phyloP scores from a whole-genome alignment of 106 monocot genomes.

The Allium cepa region DNA sequence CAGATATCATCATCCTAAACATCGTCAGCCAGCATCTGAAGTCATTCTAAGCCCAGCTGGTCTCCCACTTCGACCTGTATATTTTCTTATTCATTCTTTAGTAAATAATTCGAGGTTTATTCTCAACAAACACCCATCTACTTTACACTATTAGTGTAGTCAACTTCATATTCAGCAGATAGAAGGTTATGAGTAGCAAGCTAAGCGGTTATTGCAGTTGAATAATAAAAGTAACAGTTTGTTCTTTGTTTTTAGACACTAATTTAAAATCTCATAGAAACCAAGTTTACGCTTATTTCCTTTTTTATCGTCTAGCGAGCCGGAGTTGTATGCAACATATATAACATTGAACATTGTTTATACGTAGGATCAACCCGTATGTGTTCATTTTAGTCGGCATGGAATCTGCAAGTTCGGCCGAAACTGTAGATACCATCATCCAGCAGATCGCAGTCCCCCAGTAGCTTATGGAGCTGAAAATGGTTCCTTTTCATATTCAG shows the following conservation, averaged over 20 bases:
- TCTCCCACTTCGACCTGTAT: conserved; percentile 86
- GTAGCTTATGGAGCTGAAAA: not conserved
- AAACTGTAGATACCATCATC: conserved; percentile 11
- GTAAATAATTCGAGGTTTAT: not conserved
- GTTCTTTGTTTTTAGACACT: not conserved
- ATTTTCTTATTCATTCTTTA: conserved; percentile 4
- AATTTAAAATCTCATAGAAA: too few species aligned
- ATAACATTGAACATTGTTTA: not conserved
- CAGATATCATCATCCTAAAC: conserved; percentile 88
- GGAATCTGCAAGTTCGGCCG: conserved; percentile 12
- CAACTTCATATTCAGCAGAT: not conserved
- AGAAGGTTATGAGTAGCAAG: not conserved
- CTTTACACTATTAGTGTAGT: not conserved
- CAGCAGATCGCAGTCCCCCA: not conserved
- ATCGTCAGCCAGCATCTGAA: conserved; percentile 63
- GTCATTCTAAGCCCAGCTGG: conserved; percentile 63
- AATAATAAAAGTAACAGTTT: not conserved
- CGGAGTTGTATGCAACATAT: too few species aligned
- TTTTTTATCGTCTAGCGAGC: not conserved
- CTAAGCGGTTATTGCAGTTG: not conserved
- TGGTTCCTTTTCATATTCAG: not conserved
- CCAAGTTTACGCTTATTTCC: too few species aligned
- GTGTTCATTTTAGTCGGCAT: conserved; percentile 9
- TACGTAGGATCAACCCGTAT: conserved; percentile 9
- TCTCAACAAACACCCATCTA: not conserved